Evolutionary conservation across 768 basidiomycete genomes (phyloP), one percentile per base, ranked within the genome.

Genomic region (Mycena haematopus): DNA sequence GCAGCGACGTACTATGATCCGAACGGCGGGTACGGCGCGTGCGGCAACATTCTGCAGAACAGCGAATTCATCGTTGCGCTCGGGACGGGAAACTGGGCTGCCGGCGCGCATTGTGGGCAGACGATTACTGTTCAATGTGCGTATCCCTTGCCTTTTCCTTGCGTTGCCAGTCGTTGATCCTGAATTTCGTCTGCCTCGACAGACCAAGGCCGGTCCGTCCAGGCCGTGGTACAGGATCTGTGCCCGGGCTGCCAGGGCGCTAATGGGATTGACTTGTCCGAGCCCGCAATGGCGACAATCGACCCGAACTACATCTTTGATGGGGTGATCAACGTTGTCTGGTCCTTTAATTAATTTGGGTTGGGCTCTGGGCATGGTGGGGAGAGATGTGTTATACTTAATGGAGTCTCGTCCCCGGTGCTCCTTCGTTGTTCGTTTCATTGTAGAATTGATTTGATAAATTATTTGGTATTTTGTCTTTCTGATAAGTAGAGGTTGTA

Each of bases 171-270:
- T 49, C 27, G 22, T 5, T 31, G 29, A 31, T 31, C 6, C 29
- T 31, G 29, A 31, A 9, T 31, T 31, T 31, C 8, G 31, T 38
- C 29, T 27, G 27, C 31, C 35, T n/a, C 36, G 40, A 52, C 44
- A 62, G 61, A 52, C 42, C 25, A 52, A 46, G 50, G 61, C 54
- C 21, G 13, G 33, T 52, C 10, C 36, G 35, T 62, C 50, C 38
- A 52, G 24, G 55, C 57, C 36, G 42, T 15, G 29, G 61, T 57
- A 19, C 49, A 52, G 49, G 61, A 62, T 36, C 46, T 56, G 14
- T 62, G 55, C 55, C 61, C 61, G 5, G 55, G 61, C 1, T 62
- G 61, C 61, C 61, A 62, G 49, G 55, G 61, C 17, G 24, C 55
- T 7, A 40, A 62, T 33, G 61, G 55, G n/a, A 57, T 62, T 35